Conservation (phyloP, 352 stramenopile genomes). For the Phytophthora capsici region DNA sequence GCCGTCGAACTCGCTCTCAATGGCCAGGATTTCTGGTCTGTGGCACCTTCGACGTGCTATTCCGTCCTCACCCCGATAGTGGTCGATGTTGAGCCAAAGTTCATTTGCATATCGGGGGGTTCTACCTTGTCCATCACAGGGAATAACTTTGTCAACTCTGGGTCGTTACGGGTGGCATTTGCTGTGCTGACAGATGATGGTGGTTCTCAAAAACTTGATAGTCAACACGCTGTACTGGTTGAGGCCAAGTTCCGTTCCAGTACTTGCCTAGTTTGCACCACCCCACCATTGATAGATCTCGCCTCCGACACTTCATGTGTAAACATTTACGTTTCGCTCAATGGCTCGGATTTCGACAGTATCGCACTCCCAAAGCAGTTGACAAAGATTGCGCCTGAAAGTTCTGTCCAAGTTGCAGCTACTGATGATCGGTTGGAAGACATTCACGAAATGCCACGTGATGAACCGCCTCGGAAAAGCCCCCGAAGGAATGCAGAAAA, state of each 20-base stretch:
- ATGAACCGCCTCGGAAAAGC: constrained; percentile 11
- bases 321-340: constrained; percentile 57
- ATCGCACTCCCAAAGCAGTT: constrained; percentile 49
- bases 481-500: constrained; percentile 6
- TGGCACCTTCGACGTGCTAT: constrained; percentile 48
- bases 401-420: background rate
- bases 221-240: constrained; percentile 41
- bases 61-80: constrained; percentile 45
- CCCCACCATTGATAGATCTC: constrained; percentile 42
- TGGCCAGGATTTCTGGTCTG: constrained; percentile 69
- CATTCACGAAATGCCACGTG: constrained; percentile 1
- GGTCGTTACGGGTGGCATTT: constrained; percentile 54
- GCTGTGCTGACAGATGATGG: constrained; percentile 28
- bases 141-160: constrained; percentile 59
- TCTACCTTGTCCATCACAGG: constrained; percentile 50
- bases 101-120: constrained; percentile 50
- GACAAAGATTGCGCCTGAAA: constrained; percentile 23
- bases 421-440: constrained; percentile 26
- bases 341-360: constrained; percentile 72
- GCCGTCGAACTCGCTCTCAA: constrained; percentile 66
- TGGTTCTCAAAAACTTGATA: background rate
- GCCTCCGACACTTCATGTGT: constrained; percentile 25
- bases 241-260: constrained; percentile 61
- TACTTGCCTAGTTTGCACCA: constrained; percentile 49
- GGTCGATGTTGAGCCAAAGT: constrained; percentile 45